Percentiles rank a stretch among this genome's conserved stretches.
Evolutionary conservation across 192 early-diverging fungal genomes (phyloP).

Genomic region (Thoreauomyces humboldtii): DNA sequence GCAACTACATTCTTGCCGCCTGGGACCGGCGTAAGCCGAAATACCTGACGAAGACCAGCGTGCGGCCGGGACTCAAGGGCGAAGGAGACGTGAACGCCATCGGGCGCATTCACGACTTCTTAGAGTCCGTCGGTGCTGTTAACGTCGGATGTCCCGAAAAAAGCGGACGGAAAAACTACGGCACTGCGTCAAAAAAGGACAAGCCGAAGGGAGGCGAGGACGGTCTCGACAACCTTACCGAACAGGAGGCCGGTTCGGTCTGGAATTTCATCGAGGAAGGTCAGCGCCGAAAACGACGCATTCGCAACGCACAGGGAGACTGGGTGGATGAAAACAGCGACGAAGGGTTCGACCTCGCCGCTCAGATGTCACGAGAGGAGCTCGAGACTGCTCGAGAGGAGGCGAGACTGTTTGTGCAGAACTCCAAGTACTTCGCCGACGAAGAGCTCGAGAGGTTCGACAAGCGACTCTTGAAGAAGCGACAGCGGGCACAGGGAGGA

Average conservation of each 20-base stretch:
- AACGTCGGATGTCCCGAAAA: constrained; percentile 59
- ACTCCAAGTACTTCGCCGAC: constrained; percentile 59
- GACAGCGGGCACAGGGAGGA: constrained; percentile 13
- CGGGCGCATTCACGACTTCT: constrained; percentile 76
- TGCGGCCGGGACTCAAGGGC: constrained; percentile 75
- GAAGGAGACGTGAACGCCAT: constrained; percentile 92
- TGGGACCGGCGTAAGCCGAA: constrained; percentile 62
- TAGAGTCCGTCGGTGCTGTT: constrained; percentile 76
- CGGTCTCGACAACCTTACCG: constrained; percentile 7
- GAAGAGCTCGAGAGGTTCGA: constrained; percentile 38
- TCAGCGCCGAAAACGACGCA: constrained; percentile 50
- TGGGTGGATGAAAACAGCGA: constrained; percentile 61
- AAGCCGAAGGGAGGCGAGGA: constrained; percentile 1
- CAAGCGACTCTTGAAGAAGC: constrained; percentile 29
- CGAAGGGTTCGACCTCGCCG: constrained; percentile 28
- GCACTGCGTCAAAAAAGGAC: constrained; percentile 14
- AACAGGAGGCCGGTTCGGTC: constrained; percentile 12
- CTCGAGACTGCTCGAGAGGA: constrained; percentile 31
- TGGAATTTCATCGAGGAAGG: constrained; percentile 28
- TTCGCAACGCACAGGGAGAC: constrained; percentile 61
- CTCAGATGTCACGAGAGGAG: constrained; percentile 28
- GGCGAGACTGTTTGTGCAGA: constrained; percentile 45
- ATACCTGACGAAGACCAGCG: constrained; percentile 82
- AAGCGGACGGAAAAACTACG: constrained; percentile 24
- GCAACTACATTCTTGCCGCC: constrained; percentile 82